A percentile compares a stretch with the other conserved stretches of the same genome.
phyloP scores from a whole-genome alignment of 129 eudicot genomes.

The Centella asiatica region DNA sequence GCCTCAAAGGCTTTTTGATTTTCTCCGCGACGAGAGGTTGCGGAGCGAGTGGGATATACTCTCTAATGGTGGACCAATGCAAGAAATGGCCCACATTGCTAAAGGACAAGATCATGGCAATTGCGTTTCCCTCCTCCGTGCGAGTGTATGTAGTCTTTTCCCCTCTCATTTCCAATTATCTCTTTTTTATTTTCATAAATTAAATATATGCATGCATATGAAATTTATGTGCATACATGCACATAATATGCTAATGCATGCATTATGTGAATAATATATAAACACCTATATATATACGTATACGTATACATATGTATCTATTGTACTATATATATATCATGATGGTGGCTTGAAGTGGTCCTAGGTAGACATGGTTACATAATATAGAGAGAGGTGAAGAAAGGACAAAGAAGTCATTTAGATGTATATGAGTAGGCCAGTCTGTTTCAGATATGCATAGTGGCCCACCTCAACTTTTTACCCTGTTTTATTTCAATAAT shows the following conservation, averaged over 20 bases:
- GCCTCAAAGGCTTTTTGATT: slow-evolving; percentile 72
- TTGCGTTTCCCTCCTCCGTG: slow-evolving; percentile 89
- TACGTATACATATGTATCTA: too few relatives aligned
- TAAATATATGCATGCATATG: not conserved
- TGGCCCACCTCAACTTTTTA: slow-evolving; percentile 21
- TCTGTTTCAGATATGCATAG: slow-evolving; percentile 19
- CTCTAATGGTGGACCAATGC: slow-evolving; percentile 98
- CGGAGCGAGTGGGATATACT: slow-evolving; percentile 93
- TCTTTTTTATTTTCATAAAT: not conserved
- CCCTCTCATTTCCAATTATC: too few relatives aligned
- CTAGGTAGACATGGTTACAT: too few relatives aligned
- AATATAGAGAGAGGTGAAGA: slow-evolving; percentile 8
- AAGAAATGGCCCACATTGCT: slow-evolving; percentile 91
- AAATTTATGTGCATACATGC: not conserved
- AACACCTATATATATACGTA: too few relatives aligned
- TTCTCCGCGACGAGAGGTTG: slow-evolving; percentile 72
- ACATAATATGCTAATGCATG: too few relatives aligned
- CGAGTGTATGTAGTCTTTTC: slow-evolving; percentile 46
- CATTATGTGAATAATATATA: too few relatives aligned
- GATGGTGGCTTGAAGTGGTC: too few relatives aligned
- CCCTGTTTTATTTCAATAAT: slow-evolving; percentile 20
- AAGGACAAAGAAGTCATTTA: slow-evolving; percentile 20
- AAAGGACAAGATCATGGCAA: slow-evolving; percentile 96
- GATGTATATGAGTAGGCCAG: slow-evolving; percentile 24
- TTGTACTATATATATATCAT: too few relatives aligned